Evolutionary conservation across 1,139 yeast species (phyloP).

Genomic region (Geotrichum restrictum): DNA sequence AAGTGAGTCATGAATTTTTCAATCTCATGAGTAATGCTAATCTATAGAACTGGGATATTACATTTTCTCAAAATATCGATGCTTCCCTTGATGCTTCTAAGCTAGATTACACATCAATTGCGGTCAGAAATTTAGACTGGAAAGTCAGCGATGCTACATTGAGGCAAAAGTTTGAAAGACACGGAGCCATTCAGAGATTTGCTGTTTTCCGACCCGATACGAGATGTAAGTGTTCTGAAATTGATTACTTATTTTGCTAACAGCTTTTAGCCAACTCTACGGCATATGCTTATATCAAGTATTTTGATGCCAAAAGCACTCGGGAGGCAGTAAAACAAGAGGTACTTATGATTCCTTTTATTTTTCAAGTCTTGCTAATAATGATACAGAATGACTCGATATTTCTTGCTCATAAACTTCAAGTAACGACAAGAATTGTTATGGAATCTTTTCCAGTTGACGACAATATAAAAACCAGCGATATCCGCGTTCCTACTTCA

Average conservation of each 20-base stretch:
- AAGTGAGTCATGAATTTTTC: slow-evolving; percentile 6
- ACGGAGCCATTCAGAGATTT: slow-evolving; percentile 18
- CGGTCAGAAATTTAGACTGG: slow-evolving; percentile 15
- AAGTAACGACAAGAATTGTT: slow-evolving; percentile 8
- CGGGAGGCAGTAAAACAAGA: slow-evolving; percentile 14
- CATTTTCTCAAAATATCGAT: slow-evolving; percentile 23
- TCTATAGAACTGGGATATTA: slow-evolving; percentile 21
- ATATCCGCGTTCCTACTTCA: slow-evolving; percentile 22
- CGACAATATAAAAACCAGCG: slow-evolving; percentile 19
- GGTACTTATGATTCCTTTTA: slow-evolving; percentile 4
- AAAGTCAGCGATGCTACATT: slow-evolving; percentile 16
- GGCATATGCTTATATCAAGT: slow-evolving; percentile 16
- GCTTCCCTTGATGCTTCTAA: slow-evolving; percentile 19
- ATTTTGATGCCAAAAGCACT: slow-evolving; percentile 13
- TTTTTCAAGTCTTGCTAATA: not conserved
- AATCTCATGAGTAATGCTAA: not conserved
- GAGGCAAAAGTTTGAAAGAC: slow-evolving; percentile 20
- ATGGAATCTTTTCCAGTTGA: slow-evolving; percentile 22
- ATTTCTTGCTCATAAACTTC: slow-evolving; percentile 2
- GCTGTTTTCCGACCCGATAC: slow-evolving; percentile 16
- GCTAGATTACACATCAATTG: slow-evolving; percentile 20
- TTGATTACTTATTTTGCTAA: not conserved
- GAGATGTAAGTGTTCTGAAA: slow-evolving; percentile 4
- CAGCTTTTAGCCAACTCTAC: slow-evolving; percentile 1
- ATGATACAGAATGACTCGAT: slow-evolving; percentile 10